Conservation (phyloP, 306 rosid genomes). For the Vicia faba region DNA sequence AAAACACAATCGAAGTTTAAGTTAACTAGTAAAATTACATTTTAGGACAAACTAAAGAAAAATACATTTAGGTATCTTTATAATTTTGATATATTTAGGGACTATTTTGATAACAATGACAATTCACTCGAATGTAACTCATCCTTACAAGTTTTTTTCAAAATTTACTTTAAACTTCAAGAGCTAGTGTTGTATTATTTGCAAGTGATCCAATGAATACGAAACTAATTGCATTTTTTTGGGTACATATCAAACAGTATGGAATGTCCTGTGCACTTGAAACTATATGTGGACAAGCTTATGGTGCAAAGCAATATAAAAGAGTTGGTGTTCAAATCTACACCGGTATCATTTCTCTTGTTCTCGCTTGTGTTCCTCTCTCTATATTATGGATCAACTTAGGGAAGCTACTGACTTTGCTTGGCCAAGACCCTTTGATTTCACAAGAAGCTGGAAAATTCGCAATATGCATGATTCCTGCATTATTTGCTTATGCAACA, state of each 20-base stretch:
- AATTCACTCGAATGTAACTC: too few species aligned
- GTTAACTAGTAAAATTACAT: too few species aligned
- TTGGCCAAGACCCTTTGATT: slow-evolving; percentile 88
- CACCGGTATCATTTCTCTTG: slow-evolving; percentile 59
- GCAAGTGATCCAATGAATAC: background rate
- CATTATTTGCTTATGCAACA: slow-evolving; percentile 69
- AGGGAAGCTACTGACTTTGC: slow-evolving; percentile 52
- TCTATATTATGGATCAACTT: slow-evolving; percentile 60
- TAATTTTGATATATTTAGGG: too few species aligned
- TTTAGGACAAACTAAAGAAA: too few species aligned
- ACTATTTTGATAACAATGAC: too few species aligned
- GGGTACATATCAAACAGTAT: slow-evolving; percentile 45
- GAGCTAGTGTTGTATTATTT: background rate
- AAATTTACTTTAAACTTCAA: too few species aligned
- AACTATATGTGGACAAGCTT: slow-evolving; percentile 67
- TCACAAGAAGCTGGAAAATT: slow-evolving; percentile 73
- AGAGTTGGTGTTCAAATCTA: slow-evolving; percentile 56
- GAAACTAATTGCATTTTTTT: slow-evolving; percentile 18
- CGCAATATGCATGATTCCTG: slow-evolving; percentile 66
- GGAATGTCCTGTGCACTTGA: slow-evolving; percentile 74
- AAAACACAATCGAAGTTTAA: too few species aligned
- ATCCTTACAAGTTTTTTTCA: too few species aligned
- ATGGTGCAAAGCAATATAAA: slow-evolving; percentile 65
- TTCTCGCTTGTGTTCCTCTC: slow-evolving; percentile 61
- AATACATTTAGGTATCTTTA: too few species aligned